These are phyloP conservation scores for Colletotrichum higginsianum DNA, from an alignment of 2,329 filamentous ascomycete species.

Conservation along the genomic window DNA sequence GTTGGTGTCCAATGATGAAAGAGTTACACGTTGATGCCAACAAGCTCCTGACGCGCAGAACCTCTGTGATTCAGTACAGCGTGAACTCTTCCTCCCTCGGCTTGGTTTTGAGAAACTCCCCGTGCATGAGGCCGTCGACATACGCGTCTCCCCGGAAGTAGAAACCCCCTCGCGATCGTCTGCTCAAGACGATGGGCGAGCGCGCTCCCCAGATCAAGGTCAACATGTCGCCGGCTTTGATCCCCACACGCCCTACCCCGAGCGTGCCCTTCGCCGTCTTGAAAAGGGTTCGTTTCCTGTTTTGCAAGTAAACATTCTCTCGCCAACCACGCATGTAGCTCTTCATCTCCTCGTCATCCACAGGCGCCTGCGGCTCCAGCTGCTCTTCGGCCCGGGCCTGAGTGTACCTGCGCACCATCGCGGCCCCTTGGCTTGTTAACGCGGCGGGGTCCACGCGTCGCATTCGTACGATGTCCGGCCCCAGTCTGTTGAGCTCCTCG, in stretches of 20 bases:
- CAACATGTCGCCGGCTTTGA: neutral
- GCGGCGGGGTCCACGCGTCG: neutral
- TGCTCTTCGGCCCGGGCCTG: neutral
- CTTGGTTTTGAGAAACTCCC: slow-evolving; percentile 41
- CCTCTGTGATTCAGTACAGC: neutral
- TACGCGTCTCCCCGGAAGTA: slow-evolving; percentile 43
- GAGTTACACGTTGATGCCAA: slow-evolving; percentile 1
- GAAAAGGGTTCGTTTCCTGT: slow-evolving; percentile 40
- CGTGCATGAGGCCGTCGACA: slow-evolving; percentile 40
- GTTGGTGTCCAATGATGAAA: slow-evolving; percentile 4
- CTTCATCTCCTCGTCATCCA: neutral
- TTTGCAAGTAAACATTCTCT: neutral
- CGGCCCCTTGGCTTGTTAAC: slow-evolving; percentile 2
- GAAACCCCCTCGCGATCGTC: slow-evolving; percentile 19
- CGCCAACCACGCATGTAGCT: neutral
- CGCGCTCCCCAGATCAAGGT: neutral
- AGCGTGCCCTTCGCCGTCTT: slow-evolving; percentile 43
- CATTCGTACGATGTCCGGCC: slow-evolving; percentile 7
- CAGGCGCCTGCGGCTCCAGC: neutral
- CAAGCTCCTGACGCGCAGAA: too few species aligned
- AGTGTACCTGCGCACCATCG: neutral
- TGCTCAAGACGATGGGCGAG: neutral
- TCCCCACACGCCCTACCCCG: slow-evolving; percentile 17
- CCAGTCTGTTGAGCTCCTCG: neutral
- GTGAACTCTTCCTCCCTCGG: slow-evolving; percentile 18